Conservation (phyloP, 768 basidiomycete species). For the Boletus vinaceobasis region DNA sequence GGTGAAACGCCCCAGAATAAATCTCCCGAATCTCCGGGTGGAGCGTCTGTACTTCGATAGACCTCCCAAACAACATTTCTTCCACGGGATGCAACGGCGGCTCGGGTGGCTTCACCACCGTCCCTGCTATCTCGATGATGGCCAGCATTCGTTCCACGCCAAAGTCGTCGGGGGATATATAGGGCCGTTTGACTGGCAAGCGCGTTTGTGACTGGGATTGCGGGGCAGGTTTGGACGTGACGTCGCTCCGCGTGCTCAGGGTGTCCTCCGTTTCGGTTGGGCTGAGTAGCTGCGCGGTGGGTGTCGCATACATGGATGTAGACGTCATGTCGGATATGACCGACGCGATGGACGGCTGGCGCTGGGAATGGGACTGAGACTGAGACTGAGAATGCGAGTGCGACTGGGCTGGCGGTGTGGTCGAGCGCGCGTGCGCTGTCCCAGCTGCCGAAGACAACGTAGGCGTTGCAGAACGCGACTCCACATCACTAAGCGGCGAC, state of each 20-base stretch:
- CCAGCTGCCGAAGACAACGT: constrained; percentile 15
- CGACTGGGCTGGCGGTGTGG: constrained; percentile 20
- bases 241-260: neutral
- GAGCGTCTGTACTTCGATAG: constrained; percentile 55
- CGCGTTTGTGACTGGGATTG: neutral
- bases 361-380: constrained; percentile 29
- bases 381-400: constrained; percentile 28
- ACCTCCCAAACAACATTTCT: constrained; percentile 67
- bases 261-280: constrained; percentile 18
- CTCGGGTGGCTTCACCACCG: constrained; percentile 34
- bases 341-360: constrained; percentile 72
- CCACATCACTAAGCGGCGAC: constrained; percentile 10
- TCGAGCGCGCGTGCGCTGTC: constrained; percentile 21
- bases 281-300: constrained; percentile 30
- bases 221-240: constrained; percentile 26
- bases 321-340: constrained; percentile 58
- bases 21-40: constrained; percentile 73
- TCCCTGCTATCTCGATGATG: constrained; percentile 69
- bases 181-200: constrained; percentile 38
- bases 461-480: constrained; percentile 29
- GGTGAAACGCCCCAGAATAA: constrained; percentile 65
- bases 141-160: constrained; percentile 85
- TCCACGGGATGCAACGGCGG: constrained; percentile 61
- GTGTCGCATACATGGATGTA: constrained; percentile 47
- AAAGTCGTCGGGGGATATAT: constrained; percentile 77